Percentiles rank a stretch among this genome's conserved stretches.
These are phyloP conservation scores for Ogataea thermomethanolica DNA, from an alignment of 805 yeast species.

Conservation along the genomic window DNA sequence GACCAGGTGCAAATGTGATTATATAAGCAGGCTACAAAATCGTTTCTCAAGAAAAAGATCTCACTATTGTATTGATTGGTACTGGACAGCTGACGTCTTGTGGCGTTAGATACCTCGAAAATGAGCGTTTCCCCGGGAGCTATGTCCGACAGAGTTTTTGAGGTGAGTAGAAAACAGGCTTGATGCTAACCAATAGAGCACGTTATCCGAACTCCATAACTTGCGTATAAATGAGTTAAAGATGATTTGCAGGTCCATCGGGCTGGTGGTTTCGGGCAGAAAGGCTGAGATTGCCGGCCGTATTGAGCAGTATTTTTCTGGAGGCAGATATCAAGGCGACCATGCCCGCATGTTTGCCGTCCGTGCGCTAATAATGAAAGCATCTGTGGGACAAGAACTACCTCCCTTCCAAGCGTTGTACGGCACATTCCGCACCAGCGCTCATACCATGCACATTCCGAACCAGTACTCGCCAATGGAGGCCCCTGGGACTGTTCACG, in stretches of 20 bases:
- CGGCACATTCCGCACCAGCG: slow-evolving; percentile 15
- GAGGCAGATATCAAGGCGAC: slow-evolving; percentile 38
- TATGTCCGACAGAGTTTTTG: slow-evolving; percentile 17
- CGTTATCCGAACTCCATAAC: slow-evolving; percentile 30
- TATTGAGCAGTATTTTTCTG: slow-evolving; percentile 42
- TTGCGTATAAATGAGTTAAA: slow-evolving; percentile 53
- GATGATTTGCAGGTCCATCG: slow-evolving; percentile 47
- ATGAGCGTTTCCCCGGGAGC: slow-evolving; percentile 16
- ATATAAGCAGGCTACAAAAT: not conserved
- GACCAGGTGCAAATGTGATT: slow-evolving; percentile 13
- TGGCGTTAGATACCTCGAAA: slow-evolving; percentile 1
- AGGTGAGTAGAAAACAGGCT: slow-evolving; percentile 9
- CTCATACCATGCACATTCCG: slow-evolving; percentile 25
- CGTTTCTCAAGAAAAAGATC: not conserved
- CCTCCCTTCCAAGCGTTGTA: slow-evolving; percentile 37
- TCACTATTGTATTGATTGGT: not conserved
- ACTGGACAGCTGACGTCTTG: slow-evolving; percentile 1
- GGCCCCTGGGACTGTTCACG: not conserved
- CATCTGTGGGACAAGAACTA: slow-evolving; percentile 30
- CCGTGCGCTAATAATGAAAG: slow-evolving; percentile 40
- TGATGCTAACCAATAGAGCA: slow-evolving; percentile 21
- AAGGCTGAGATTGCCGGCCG: slow-evolving; percentile 61
- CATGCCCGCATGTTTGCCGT: slow-evolving; percentile 43
- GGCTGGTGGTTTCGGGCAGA: slow-evolving; percentile 50
- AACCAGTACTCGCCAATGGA: slow-evolving; percentile 17